Evolutionary conservation across 2,329 filamentous ascomycete species (phyloP), one percentile per base, ranked within the genome.

Genomic region (Acarospora socialis): DNA sequence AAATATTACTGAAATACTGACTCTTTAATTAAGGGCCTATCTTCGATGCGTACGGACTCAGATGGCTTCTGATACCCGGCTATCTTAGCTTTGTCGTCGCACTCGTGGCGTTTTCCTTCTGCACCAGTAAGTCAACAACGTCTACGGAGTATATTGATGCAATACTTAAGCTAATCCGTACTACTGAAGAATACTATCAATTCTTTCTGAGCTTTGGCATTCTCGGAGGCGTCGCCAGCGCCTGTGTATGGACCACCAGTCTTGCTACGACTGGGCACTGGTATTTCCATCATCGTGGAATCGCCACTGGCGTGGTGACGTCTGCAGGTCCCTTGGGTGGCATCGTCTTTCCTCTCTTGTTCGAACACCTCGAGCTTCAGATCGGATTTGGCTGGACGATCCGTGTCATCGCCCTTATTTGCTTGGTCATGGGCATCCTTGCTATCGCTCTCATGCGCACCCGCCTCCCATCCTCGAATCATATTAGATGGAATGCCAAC

Each of bases 191-290:
- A 34, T 56, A 54, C 32, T 56, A 54, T 31, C 52, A 55, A 13
- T 48, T 55, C n/a, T 49, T 56, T 30, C 43, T 56, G 5, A 49
- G 47, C 1, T 54, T 56, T 29, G 46, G 50, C 5, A 43, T 55
- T 1, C 43, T 56, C 7, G 51, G 48, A 0, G 53, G 53, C 3
- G 34, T 55, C n/a, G 49, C 47, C 3, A 43, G 47, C 2, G 49
- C 44, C 24, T 39, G 44, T 0, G 40, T 55, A 5, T 52, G 54
- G 20, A 55, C 48, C 1, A 50, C 52, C 0, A 39, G 47, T 1
- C 29, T 56, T 4, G 38, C 50, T 5, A 40, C 39, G 5, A 44
- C 55, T 12, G 48, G 47, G 4, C 54, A 56, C 30, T 56, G 52
- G 50, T 55, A 56, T 29, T 41, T 48, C 12, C 17, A 37, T 5